Evolutionary conservation across 2,329 filamentous ascomycete species (phyloP).

Genomic region (Cadophora gregata): DNA sequence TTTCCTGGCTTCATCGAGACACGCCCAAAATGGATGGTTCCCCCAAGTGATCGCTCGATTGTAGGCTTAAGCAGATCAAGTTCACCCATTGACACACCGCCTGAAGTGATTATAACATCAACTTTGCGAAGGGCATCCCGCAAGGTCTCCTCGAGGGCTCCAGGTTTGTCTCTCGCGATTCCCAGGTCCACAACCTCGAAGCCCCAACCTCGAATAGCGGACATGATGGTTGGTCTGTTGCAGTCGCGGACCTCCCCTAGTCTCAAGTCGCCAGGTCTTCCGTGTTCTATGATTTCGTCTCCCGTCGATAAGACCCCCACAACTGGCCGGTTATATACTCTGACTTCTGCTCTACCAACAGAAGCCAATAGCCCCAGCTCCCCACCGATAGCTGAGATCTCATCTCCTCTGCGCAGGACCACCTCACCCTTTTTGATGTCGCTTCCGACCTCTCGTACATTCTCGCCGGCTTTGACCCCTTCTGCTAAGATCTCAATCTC

Average conservation of each 20-base stretch:
- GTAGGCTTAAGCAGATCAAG: slow-evolving; percentile 96
- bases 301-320: slow-evolving; percentile 92
- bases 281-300: slow-evolving; percentile 86
- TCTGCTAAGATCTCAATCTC: slow-evolving; percentile 86
- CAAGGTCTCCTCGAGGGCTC: slow-evolving; percentile 76
- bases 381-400: slow-evolving; percentile 85
- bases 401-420: slow-evolving; percentile 78
- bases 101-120: slow-evolving; percentile 88
- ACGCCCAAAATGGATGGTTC: slow-evolving; percentile 94
- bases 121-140: slow-evolving; percentile 74
- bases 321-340: slow-evolving; percentile 76
- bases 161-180: slow-evolving; percentile 78
- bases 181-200: slow-evolving; percentile 85
- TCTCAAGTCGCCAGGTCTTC: slow-evolving; percentile 64
- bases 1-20: slow-evolving; percentile 99
- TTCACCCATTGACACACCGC: slow-evolving; percentile 97
- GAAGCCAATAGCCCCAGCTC: slow-evolving; percentile 91
- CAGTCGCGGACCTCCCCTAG: slow-evolving; percentile 92
- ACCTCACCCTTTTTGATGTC: slow-evolving; percentile 74
- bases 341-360: slow-evolving; percentile 75
- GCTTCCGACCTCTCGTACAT: slow-evolving; percentile 89
- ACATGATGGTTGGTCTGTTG: slow-evolving; percentile 86
- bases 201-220: slow-evolving; percentile 74
- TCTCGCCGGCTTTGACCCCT: slow-evolving; percentile 78
- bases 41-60: slow-evolving; percentile 86